phyloP scores from a whole-genome alignment of 495 filamentous ascomycete genomes.

The Penicillium samsonianum region DNA sequence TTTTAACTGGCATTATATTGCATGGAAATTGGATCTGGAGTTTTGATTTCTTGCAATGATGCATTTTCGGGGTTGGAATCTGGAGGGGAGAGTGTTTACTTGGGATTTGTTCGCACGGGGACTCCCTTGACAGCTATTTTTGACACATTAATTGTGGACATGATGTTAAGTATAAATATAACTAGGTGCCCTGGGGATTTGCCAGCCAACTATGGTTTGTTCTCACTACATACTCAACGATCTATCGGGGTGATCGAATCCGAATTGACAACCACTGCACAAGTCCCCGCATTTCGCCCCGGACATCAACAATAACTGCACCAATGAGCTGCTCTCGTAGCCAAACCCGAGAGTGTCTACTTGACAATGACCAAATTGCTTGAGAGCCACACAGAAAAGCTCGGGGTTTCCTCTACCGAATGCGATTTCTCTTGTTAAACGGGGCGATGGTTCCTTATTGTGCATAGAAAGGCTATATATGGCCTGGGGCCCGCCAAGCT shows the following conservation, averaged over 20 bases:
- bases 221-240: not conserved
- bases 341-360: not conserved
- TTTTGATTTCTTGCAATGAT: conserved; percentile 5
- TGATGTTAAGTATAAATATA: not conserved
- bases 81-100: not conserved
- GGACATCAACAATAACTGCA: conserved; percentile 26
- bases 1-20: not conserved
- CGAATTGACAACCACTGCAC: conserved; percentile 9
- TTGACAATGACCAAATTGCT: not conserved
- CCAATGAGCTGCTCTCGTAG: conserved; percentile 18
- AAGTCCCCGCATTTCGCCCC: conserved; percentile 24
- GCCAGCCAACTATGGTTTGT: not conserved
- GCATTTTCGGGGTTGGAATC: conserved; percentile 11
- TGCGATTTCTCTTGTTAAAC: not conserved
- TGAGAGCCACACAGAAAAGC: not conserved
- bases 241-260: conserved; percentile 22
- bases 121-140: not conserved
- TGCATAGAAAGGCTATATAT: conserved; percentile 12
- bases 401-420: conserved; percentile 5
- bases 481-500: not conserved
- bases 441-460: not conserved
- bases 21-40: conserved; percentile 5
- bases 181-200: not conserved
- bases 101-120: not conserved
- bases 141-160: not conserved